phyloP scores from a whole-genome alignment of 768 basidiomycete genomes.

The Strobilomyces dryophilus region DNA sequence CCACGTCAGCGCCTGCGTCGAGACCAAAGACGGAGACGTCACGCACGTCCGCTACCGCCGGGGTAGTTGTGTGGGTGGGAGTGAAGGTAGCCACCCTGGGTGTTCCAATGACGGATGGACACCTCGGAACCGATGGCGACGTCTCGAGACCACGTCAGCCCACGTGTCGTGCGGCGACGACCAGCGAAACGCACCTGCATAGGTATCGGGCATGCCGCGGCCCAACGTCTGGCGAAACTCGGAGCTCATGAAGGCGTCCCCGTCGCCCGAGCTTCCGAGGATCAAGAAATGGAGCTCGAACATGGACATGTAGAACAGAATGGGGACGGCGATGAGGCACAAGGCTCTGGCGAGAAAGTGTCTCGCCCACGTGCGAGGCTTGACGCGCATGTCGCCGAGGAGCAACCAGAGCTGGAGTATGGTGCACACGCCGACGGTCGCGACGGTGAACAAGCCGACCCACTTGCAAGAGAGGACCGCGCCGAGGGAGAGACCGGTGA shows the following conservation, averaged over 20 bases:
- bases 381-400: constrained; percentile 79
- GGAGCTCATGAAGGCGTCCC: constrained; percentile 99
- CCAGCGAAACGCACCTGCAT: constrained; percentile 58
- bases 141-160: constrained; percentile 43
- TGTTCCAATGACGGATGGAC: constrained; percentile 87
- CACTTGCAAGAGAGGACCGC: constrained; percentile 95
- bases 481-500: constrained; percentile 87
- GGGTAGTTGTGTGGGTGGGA: constrained; percentile 92
- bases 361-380: constrained; percentile 67
- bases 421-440: constrained; percentile 85
- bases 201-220: constrained; percentile 89
- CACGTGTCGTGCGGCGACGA: too few relatives aligned
- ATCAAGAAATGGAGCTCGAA: constrained; percentile 94
- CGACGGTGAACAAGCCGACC: constrained; percentile 98
- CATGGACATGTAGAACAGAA: constrained; percentile 93
- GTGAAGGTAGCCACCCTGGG: constrained; percentile 98
- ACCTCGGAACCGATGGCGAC: constrained; percentile 81
- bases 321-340: constrained; percentile 83
- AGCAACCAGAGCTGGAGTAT: constrained; percentile 84
- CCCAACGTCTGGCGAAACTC: constrained; percentile 96
- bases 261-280: constrained; percentile 87
- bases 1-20: neutral
- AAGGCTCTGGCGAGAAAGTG: constrained; percentile 90
- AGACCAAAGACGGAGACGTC: neutral
- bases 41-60: constrained; percentile 82